These are phyloP conservation scores for Amanita pallidorosea DNA, from an alignment of 768 basidiomycete genomes.

Conservation along the genomic window DNA sequence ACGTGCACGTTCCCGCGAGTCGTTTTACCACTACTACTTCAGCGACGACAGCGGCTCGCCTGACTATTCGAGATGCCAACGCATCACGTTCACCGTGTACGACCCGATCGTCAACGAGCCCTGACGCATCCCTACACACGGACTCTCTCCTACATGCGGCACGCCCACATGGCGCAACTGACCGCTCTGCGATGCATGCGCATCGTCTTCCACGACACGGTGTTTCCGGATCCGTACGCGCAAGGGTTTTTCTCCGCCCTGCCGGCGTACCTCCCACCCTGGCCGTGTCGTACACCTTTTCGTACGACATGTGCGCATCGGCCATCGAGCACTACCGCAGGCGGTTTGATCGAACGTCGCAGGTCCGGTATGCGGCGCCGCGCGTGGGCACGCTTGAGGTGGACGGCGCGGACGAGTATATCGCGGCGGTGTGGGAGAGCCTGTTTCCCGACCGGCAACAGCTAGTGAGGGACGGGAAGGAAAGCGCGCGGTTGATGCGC, in stretches of 20 bases:
- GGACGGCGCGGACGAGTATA: not conserved
- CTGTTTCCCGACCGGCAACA: not conserved
- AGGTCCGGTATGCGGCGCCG: not conserved
- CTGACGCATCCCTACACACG: not conserved
- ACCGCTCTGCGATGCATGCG: not conserved
- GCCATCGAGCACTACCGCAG: not conserved
- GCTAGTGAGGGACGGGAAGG: not conserved
- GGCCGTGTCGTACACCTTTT: constrained; percentile 1
- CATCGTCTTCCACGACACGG: not conserved
- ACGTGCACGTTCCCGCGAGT: constrained; percentile 4
- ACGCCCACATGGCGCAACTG: not conserved
- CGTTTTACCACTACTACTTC: not conserved
- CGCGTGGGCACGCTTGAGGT: not conserved
- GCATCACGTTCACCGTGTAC: not conserved
- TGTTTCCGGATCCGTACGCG: constrained; percentile 1
- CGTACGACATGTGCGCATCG: not conserved
- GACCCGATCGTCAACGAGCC: not conserved
- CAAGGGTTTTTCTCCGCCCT: constrained; percentile 1
- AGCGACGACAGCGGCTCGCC: too few species aligned
- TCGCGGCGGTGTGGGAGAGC: constrained; percentile 5
- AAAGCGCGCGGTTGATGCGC: not conserved
- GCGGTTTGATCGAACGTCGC: not conserved
- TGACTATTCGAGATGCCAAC: constrained; percentile 1
- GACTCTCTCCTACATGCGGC: not conserved
- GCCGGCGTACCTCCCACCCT: not conserved